phyloP scores from a whole-genome alignment of 148 eudicot genomes.

The Polygonum maritimum region DNA sequence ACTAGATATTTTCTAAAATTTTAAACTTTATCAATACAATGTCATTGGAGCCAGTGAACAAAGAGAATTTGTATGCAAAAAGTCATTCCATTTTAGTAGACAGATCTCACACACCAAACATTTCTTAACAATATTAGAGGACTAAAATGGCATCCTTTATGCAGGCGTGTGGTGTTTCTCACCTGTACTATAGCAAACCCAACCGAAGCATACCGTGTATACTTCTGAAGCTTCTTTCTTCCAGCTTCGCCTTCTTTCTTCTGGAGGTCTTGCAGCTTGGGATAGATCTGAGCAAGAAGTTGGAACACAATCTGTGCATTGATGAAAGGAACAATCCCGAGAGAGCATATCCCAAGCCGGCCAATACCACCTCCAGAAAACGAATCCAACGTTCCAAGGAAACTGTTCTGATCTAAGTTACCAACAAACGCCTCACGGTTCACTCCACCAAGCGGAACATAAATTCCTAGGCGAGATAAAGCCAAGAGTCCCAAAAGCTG shows the following conservation, averaged over 20 bases:
- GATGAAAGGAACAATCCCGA: conserved; percentile 96
- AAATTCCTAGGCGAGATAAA: conserved; percentile 89
- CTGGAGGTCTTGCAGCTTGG: conserved; percentile 96
- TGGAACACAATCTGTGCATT: conserved; percentile 98
- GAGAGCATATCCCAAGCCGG: conserved; percentile 95
- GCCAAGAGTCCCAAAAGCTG: conserved; percentile 83
- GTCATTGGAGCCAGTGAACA: too few species aligned
- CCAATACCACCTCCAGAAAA: conserved; percentile 99
- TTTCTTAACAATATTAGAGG: too few species aligned
- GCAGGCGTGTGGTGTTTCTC: conserved; percentile 1
- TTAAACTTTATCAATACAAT: too few species aligned
- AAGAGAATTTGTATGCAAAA: too few species aligned
- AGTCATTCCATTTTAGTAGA: too few species aligned
- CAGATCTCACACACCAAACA: too few species aligned
- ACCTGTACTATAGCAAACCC: conserved; percentile 99
- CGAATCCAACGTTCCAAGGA: conserved; percentile 87
- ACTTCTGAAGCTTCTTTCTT: conserved; percentile 87
- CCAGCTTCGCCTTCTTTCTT: conserved; percentile 99
- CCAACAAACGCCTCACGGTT: conserved; percentile 93
- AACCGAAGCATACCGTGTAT: conserved; percentile 97
- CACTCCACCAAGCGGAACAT: conserved; percentile 97
- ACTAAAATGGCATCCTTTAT: too few species aligned
- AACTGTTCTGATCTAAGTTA: conserved; percentile 84
- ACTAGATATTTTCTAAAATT: too few species aligned
- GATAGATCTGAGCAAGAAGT: conserved; percentile 92